These are phyloP conservation scores for Epichloe baconii DNA, from an alignment of 2,329 filamentous ascomycete species.

Conservation along the genomic window DNA sequence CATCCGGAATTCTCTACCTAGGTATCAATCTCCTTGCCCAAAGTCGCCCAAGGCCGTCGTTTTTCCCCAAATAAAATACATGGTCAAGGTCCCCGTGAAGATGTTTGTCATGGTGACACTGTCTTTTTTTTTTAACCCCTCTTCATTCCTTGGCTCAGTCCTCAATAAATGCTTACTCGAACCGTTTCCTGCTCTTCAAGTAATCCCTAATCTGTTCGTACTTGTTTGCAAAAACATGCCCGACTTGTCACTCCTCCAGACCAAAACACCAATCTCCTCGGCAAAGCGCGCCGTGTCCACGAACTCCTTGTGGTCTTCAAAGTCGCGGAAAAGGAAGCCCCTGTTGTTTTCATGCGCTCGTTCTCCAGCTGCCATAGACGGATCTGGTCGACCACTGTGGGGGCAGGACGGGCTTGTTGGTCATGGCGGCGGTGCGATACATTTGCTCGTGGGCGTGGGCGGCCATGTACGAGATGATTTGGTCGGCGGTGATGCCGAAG, in stretches of 20 bases:
- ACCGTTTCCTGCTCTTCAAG: conserved; percentile 51
- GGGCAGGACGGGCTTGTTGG: conserved; percentile 68
- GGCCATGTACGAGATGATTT: conserved; percentile 87
- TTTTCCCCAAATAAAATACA: too few relatives aligned
- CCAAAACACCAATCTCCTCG: conserved; percentile 77
- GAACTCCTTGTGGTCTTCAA: conserved; percentile 59
- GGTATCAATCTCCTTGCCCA: too few relatives aligned
- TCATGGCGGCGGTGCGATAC: conserved; percentile 48
- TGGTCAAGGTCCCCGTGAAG: too few relatives aligned
- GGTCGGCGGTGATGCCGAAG: conserved; percentile 84
- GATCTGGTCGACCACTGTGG: conserved; percentile 95
- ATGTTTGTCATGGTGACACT: not conserved
- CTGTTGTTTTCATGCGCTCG: conserved; percentile 76
- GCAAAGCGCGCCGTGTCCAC: conserved; percentile 63
- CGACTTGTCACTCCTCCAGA: conserved; percentile 71
- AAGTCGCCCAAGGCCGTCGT: too few relatives aligned
- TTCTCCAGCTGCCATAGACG: conserved; percentile 95
- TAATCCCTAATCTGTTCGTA: conserved; percentile 81
- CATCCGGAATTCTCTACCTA: too few relatives aligned
- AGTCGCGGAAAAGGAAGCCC: conserved; percentile 87
- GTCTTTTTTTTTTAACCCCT: not conserved
- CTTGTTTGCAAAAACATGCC: conserved; percentile 79
- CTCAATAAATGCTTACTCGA: conserved; percentile 17
- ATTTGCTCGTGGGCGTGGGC: conserved; percentile 93
- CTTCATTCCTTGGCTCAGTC: not conserved